Evolutionary conservation across 2,329 filamentous ascomycete species (phyloP).

Genomic region (Tolypocladium paradoxum): DNA sequence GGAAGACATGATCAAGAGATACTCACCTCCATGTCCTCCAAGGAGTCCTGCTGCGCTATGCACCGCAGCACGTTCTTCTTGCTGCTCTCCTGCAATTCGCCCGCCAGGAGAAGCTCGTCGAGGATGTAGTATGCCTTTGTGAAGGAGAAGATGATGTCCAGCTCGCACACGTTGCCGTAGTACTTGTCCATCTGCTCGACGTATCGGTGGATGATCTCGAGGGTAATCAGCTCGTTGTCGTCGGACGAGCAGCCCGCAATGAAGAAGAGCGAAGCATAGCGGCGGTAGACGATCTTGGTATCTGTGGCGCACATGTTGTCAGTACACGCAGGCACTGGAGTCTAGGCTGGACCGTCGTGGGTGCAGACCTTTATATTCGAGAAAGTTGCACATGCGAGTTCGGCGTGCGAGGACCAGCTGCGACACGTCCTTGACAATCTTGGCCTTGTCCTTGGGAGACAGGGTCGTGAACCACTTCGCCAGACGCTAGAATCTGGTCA

Average conservation of each 20-base stretch:
- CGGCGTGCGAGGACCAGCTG: conserved; percentile 91
- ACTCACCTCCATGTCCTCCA: conserved; percentile 99
- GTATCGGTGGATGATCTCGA: conserved; percentile 98
- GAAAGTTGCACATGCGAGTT: conserved; percentile 99
- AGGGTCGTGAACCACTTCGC: conserved; percentile 99
- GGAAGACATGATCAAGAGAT: conserved; percentile 6
- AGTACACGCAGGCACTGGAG: neutral
- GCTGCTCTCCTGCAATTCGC: conserved; percentile 96
- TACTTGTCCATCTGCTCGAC: conserved; percentile 99
- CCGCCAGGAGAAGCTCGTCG: conserved; percentile 87
- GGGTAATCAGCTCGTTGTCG: conserved; percentile 95
- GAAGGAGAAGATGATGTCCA: conserved; percentile 99
- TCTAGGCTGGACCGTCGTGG: neutral
- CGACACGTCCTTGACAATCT: conserved; percentile 99
- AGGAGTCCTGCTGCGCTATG: conserved; percentile 92
- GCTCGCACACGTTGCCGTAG: conserved; percentile 98
- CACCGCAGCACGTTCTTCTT: conserved; percentile 97
- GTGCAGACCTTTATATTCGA: conserved; percentile 87
- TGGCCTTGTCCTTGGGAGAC: conserved; percentile 96
- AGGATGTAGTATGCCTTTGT: conserved; percentile 99
- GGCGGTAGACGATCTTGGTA: conserved; percentile 96
- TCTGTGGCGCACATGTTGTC: conserved; percentile 40
- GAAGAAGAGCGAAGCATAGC: conserved; percentile 98
- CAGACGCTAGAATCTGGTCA: conserved; percentile 55
- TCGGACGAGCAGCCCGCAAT: conserved; percentile 95